Evolutionary conservation across 148 eudicot species (phyloP), one percentile per base, ranked within the genome.

Genomic region (Nepenthes mirabilis): DNA sequence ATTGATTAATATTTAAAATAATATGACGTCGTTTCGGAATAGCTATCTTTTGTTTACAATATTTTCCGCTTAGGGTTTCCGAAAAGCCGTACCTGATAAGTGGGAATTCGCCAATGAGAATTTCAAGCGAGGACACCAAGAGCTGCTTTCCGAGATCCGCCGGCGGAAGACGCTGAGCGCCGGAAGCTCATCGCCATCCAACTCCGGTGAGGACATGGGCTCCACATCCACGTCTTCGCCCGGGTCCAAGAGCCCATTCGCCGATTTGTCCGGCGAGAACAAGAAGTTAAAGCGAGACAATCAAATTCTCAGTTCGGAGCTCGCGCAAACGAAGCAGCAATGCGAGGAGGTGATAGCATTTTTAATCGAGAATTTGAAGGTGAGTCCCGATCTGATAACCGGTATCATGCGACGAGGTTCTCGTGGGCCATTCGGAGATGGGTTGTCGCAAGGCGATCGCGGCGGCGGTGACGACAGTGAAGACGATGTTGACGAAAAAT

Each of bases 91-190:
- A 43, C 90, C 97, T 1, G 94, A 88, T 75, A 91, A 82, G 63
- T 88, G 97, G 97, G 97, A 91, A 59, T 91, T 91, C 54, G 83
- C 94, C 6, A 88, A 91, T 60, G 96, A 85, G 48, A 83, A 80
- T 65, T 91, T 91, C 73, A 80, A 73, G 72, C 75, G 78, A 66
- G 96, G 79, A 2, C 70, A 81, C 14, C 78, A 72, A 47, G 75
- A 84, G 33, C 96, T 88, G 57, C 84, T 91, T 6, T 59, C 71
- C 2, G 59, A 54, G 5, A 85, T 91, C 34, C 84, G 96, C 10
- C 94, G 97, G 9, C 79, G 94, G 12, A 88, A 91, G 68, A 63
- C 84, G 0, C 48, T n/a, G 57, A 51, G 53, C 52, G 23, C 40
- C 3, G 71, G 66, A 14, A 79, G 81, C 34, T 34, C 72, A 14